These are phyloP conservation scores for Magnaporthales sp. DNA, from an alignment of 2,329 filamentous ascomycete species.

Conservation along the genomic window DNA sequence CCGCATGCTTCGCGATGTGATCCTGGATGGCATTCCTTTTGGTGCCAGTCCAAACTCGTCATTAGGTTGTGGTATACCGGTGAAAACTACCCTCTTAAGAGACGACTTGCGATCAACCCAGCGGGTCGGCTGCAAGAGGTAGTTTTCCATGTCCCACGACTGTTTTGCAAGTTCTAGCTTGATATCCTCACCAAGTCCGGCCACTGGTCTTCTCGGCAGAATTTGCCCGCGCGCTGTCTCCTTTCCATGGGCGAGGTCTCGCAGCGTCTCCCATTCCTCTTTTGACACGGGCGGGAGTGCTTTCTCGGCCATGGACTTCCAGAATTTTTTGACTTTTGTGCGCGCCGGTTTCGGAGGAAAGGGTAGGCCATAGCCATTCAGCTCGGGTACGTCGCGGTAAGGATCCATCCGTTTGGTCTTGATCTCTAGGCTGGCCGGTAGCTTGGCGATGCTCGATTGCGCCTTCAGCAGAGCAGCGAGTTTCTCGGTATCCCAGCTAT, in stretches of 20 bases:
- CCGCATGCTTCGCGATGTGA: background rate
- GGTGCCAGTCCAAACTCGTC: slow-evolving; percentile 4
- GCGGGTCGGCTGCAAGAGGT: slow-evolving; percentile 2
- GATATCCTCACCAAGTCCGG: slow-evolving; percentile 7
- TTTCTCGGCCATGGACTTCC: slow-evolving; percentile 33
- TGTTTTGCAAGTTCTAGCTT: background rate
- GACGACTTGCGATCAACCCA: slow-evolving; percentile 5
- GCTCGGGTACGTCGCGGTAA: slow-evolving; percentile 24
- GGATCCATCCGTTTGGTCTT: slow-evolving; percentile 23
- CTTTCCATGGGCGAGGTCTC: slow-evolving; percentile 33
- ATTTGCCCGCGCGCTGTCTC: slow-evolving; percentile 27
- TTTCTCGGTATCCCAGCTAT: slow-evolving; percentile 40
- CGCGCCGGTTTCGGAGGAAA: slow-evolving; percentile 27
- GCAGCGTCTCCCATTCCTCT: slow-evolving; percentile 48
- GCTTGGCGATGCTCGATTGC: slow-evolving; percentile 21
- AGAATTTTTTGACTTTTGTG: slow-evolving; percentile 38
- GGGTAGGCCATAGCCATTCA: slow-evolving; percentile 41
- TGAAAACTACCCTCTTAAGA: background rate
- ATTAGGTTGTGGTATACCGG: slow-evolving; percentile 1
- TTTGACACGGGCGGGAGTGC: slow-evolving; percentile 44
- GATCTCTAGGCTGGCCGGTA: background rate
- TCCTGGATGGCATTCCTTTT: background rate
- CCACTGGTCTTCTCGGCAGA: slow-evolving; percentile 26
- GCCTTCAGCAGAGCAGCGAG: slow-evolving; percentile 30
- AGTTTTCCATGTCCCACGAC: slow-evolving; percentile 5